Conservation (phyloP, 805 yeast genomes). For the Saccharomycopsis javanensis region DNA sequence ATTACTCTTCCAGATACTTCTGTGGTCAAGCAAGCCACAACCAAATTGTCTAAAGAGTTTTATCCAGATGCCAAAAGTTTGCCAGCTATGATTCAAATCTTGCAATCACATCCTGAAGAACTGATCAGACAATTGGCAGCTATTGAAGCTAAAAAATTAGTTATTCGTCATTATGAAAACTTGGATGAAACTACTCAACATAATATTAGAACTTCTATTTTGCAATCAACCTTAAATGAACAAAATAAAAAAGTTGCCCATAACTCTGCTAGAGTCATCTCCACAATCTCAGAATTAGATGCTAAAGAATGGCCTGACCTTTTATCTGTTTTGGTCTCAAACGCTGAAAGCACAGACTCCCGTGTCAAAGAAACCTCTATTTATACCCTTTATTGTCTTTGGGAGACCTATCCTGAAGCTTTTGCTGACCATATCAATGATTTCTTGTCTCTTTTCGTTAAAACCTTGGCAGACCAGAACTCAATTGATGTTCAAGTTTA, state of each 20-base stretch:
- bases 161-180: slow-evolving; percentile 56
- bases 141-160: slow-evolving; percentile 86
- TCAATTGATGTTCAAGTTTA: slow-evolving; percentile 72
- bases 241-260: slow-evolving; percentile 67
- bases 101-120: slow-evolving; percentile 58
- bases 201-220: slow-evolving; percentile 56
- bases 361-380: slow-evolving; percentile 74
- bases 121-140: slow-evolving; percentile 88
- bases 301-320: slow-evolving; percentile 63
- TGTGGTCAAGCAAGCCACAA: slow-evolving; percentile 76
- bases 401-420: slow-evolving; percentile 58
- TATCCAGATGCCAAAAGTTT: slow-evolving; percentile 62
- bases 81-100: slow-evolving; percentile 74
- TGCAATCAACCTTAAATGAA: slow-evolving; percentile 59
- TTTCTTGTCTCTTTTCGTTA: slow-evolving; percentile 60
- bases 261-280: slow-evolving; percentile 78
- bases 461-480: slow-evolving; percentile 46
- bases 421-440: slow-evolving; percentile 52
- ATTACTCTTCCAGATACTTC: slow-evolving; percentile 75
- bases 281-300: slow-evolving; percentile 72
- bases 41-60: slow-evolving; percentile 60
- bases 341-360: slow-evolving; percentile 44
- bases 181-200: slow-evolving; percentile 39
- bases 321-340: slow-evolving; percentile 58
- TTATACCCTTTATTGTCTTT: slow-evolving; percentile 63